Evolutionary conservation across 441 rosid genomes (phyloP), one percentile per base, ranked within the genome.

Genomic region (Codiaeum variegatum): DNA sequence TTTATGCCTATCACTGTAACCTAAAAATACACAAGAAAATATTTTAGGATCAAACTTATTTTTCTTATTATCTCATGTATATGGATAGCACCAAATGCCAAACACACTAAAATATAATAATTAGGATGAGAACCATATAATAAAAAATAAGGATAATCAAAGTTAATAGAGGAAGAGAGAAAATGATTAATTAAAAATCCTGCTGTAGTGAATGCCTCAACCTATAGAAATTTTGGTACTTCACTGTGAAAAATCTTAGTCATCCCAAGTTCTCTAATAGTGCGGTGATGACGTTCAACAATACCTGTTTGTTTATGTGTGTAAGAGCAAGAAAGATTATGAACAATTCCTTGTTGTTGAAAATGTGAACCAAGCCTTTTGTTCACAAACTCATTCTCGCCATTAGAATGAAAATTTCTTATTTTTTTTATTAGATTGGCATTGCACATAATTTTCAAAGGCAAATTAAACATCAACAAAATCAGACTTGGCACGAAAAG

Each of bases 91-190:
- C 36, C 67, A 34, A 4, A 29, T 12, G 1, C 67, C 29, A 66
- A 66, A 66, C 18, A 66, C 56, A 44, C 38, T 44, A 44, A 49
- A 44, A 46, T 46, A 21, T 56, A 66, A 66, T 66, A 66, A 19
- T 44, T 26, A 24, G 70, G 56, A 46, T 44, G n/a, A 66, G 56
- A 13, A 66, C 56, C 55, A 66, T 66, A 19, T 49, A 66, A 66
- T 0, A 21, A 23, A 46, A 0, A 66, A 26, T 66, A 66, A 44
- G 70, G 23, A 44, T n/a, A 10, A 66, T 49, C 32, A 66, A 66
- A 1, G 51, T 4, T 46, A 46, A 4, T 15, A 19, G 15, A 46
- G n/a, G 51, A 46, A 15, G 51, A 46, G 2, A 19, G n/a, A 0
- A 16, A 46, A 2, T 4, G 51, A 16, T 46, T 46, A 15, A 46